Evolutionary conservation across 805 yeast species (phyloP), one percentile per base, ranked within the genome.

Genomic region (Saccharomycopsis sp.): DNA sequence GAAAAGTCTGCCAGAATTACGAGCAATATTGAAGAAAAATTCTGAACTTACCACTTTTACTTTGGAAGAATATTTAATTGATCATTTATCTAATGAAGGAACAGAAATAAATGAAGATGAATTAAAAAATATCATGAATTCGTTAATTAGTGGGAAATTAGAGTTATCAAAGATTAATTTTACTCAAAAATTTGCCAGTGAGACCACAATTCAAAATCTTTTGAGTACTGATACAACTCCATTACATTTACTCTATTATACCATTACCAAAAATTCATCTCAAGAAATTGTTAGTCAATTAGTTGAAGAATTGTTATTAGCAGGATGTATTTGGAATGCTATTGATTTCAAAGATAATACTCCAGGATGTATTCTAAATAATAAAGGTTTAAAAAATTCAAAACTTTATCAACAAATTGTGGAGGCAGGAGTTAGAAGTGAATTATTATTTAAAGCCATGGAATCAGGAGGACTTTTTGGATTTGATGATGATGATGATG

Each of bases 251-350:
- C 67, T 85, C 5, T 70, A 79, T 39, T 70, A 75, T 34, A 64
- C 72, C 33, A 51, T 79, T 10, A 69, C 70, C 0, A 19, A 28
- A 2, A 19, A 31, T n/a, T 9, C 8, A 3, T 39, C 35, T 17
- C 19, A 26, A 10, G 15, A 35, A 15, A 23, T 36, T 8, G 34
- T 31, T 13, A 21, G 28, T 27, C 12, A 14, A 13, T 67, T 88
- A 75, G 75, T 85, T 44, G 72, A 74, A 21, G 68, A 65, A 17
- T 58, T 88, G 44, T 79, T 88, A 49, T 76, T 83, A 53, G 80
- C 76, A 55, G 96, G 96, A 21, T 95, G 95, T 0, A 94, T 94
- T 8, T 88, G 96, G 96, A 79, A 81, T 58, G 66, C 83, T 50
- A 63, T 76, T 2, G 94, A 87, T 56, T 70, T 66, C 44, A 72